Percentiles rank a stretch among this genome's conserved stretches.
These are phyloP conservation scores for Zasmidium cellare DNA, from an alignment of 2,329 filamentous ascomycete species.

Conservation along the genomic window DNA sequence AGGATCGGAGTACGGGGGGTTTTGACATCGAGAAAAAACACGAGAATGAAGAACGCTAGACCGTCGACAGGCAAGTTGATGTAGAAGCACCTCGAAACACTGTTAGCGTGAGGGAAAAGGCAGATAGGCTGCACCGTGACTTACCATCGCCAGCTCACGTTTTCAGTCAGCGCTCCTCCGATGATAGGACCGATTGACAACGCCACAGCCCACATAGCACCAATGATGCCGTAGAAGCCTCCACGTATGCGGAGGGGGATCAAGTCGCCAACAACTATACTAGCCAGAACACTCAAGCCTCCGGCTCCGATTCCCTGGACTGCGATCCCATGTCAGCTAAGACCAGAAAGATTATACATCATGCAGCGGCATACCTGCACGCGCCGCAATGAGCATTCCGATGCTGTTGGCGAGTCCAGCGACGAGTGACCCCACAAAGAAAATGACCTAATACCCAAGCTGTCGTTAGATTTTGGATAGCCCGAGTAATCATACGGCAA, in stretches of 20 bases:
- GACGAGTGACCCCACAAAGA: constrained; percentile 60
- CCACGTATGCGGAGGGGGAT: constrained; percentile 59
- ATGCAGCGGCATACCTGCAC: no score
- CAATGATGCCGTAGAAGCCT: constrained; percentile 66
- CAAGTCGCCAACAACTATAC: constrained; percentile 64
- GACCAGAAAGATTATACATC: no score
- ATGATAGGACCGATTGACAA: constrained; percentile 65
- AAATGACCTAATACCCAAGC: no score
- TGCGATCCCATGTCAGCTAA: no score
- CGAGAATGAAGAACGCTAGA: constrained; percentile 57
- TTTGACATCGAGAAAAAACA: constrained; percentile 65
- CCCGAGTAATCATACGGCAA: no score
- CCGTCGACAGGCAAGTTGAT: constrained; percentile 68
- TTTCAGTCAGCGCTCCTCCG: constrained; percentile 66
- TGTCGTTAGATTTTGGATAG: no score
- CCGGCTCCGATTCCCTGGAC: constrained; percentile 66
- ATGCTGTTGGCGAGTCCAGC: constrained; percentile 59
- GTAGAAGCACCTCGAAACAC: no score
- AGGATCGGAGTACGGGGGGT: constrained; percentile 64
- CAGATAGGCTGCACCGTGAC: no score
- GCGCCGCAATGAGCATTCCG: constrained; percentile 61
- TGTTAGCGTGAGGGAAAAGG: no score
- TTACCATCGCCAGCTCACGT: constrained; percentile 67
- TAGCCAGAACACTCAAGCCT: constrained; percentile 63
- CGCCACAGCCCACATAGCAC: constrained; percentile 67